Evolutionary conservation across 495 filamentous ascomycete genomes (phyloP).

Genomic region (Neurospora pannonica): DNA sequence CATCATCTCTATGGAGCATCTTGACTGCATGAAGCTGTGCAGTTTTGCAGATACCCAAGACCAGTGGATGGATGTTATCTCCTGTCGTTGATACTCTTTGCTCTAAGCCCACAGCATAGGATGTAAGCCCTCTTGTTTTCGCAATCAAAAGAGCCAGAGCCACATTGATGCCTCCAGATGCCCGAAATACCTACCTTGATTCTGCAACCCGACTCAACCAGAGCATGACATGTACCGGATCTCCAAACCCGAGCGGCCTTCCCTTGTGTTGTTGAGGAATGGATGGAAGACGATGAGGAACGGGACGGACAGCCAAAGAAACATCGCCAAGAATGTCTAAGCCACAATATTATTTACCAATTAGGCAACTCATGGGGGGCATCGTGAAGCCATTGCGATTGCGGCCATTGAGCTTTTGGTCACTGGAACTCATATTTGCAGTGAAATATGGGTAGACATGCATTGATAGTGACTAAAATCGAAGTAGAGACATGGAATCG

Average conservation of each 20-base stretch:
- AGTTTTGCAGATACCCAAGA: background rate
- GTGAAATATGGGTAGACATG: background rate
- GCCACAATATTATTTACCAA: background rate
- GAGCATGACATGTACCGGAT: background rate
- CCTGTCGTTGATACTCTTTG: background rate
- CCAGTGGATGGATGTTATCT: background rate
- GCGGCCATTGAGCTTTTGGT: background rate
- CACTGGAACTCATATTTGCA: background rate
- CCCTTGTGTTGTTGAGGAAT: background rate
- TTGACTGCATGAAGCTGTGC: background rate
- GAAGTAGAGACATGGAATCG: background rate
- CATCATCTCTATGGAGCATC: background rate
- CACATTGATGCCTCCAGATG: background rate
- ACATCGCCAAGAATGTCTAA: background rate
- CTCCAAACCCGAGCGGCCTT: background rate
- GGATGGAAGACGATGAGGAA: background rate
- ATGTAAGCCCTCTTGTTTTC: background rate
- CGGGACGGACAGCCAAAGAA: background rate
- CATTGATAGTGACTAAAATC: background rate
- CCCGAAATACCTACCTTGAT: background rate
- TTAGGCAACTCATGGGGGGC: background rate
- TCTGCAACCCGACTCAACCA: background rate
- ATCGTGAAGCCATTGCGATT: background rate
- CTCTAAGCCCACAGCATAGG: background rate
- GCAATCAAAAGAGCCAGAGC: background rate